Base-by-base conservation (phyloP, 2,329 filamentous ascomycete species). In the Aspergillus clavatus region DNA sequence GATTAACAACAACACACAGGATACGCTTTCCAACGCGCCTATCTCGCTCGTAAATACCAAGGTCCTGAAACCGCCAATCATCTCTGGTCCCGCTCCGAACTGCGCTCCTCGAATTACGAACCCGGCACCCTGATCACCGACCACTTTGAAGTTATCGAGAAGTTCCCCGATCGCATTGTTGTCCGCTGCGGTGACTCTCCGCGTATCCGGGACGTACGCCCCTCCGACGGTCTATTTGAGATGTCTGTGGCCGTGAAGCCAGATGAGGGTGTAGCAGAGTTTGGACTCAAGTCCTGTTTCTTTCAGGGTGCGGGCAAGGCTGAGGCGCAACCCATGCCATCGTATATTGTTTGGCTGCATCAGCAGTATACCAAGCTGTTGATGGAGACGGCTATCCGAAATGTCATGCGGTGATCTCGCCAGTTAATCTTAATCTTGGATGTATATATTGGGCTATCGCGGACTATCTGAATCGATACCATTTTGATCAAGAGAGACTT, bases 61-160 rank as follows among this genome's bases (percentile, higher is more conserved):
- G 65, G 65, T 3, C 73, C 78, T 7, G 71, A 77, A 29, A 84
- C 82, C 0, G 70, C 74, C 2, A 58, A 70, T 38, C 80, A 86
- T 51, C 75, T 87, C 1, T 87, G 84, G 82, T 73, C 75, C 2
- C 68, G 62, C 3, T 65, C 74, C 8, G 73, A 82, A 41, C 74
- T 87, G 1, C 62, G 72, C 5, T 55, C 66, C n/a, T 80, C 72
- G 46, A 72, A 54, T 7, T 87, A 87, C 59, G 76, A 81, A 16
- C 71, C 76, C 29, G 83, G 83, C 26, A 84, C 83, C 1, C 60
- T 72, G 31, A 77, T 87, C 46, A 84, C 80, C 3, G 82, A 87
- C 60, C 84, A 87, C 63, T 87, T 87, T 58, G 81, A 87, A 62
- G 82, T 87, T 0, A 69, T 87, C 1, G 78, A 82, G 42, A 83